These are phyloP conservation scores for Volvox africanus DNA, from an alignment of 139 green algal species.

Conservation along the genomic window DNA sequence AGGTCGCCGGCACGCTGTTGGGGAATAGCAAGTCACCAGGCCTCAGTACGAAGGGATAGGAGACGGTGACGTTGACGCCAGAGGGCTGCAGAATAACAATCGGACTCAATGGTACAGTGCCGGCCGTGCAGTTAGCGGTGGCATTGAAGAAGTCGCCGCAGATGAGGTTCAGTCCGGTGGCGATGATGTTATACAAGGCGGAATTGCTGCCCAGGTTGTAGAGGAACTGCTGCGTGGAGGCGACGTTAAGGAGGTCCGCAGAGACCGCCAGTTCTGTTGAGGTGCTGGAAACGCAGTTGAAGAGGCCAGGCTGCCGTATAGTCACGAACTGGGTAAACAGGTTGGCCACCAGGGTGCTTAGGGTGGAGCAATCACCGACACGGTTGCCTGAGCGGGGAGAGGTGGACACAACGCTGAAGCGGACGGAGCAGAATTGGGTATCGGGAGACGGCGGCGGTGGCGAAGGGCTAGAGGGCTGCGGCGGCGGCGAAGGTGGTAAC, in stretches of 20 bases:
- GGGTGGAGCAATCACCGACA: not conserved
- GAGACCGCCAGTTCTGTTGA: not conserved
- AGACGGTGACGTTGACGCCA: not conserved
- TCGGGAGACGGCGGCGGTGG: constrained; percentile 11
- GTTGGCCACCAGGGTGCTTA: not conserved
- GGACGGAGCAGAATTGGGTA: not conserved
- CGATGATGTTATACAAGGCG: not conserved
- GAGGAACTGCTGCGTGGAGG: not conserved
- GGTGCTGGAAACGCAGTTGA: not conserved
- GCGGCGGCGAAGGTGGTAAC: not conserved
- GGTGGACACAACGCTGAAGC: not conserved
- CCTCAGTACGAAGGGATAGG: not conserved
- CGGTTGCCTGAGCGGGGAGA: not conserved
- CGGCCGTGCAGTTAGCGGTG: constrained; percentile 15
- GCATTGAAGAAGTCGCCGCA: constrained; percentile 34
- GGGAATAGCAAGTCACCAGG: not conserved
- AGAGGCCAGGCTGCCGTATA: not conserved
- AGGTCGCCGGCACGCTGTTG: not conserved
- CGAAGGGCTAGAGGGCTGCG: not conserved
- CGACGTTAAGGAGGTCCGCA: not conserved
- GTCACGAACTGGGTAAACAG: not conserved
- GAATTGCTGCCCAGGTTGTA: not conserved
- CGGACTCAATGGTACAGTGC: not conserved
- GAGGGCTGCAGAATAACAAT: not conserved
- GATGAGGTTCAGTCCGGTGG: not conserved